Base-by-base conservation (phyloP, 2,329 filamentous ascomycete genomes). In the Fusarium agapanthi region DNA sequence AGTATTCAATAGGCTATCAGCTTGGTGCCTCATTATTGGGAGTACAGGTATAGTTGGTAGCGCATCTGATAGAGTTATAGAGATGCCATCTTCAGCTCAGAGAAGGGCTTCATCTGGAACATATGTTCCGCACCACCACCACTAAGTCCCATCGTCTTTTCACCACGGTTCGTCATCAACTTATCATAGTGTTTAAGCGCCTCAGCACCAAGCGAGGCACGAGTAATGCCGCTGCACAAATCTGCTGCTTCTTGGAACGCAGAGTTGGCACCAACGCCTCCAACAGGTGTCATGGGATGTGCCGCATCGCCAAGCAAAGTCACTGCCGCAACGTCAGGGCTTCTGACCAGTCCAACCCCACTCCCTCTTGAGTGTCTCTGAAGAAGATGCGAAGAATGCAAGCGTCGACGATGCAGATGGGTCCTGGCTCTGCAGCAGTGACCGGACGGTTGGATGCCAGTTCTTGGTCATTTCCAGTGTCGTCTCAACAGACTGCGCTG, bases 1-100 rank as follows among this genome's bases (percentile, higher is more conserved):
- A 4, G 1, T 3, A 7, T 45, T 2, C 1, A 3, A 22, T 22
- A 22, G 5, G 4, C 4, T 3, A 10, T 28, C 13, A 11, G 6
- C 4, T 13, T 10, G 4, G 7, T 8, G 3, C 10, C 14, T n/a
- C 5, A 1, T 13, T 32, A 4, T 3, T 32, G 5, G 0, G 18
- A n/a, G 0, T 9, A 16, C 4, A 12, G 1, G 3, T 5, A 13
- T 22, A 32, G 11, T n/a, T 32, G 3, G 5, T n/a, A 48, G 45
- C 0, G 28, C 5, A n/a, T 30, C 20, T 32, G 7, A 44, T 13
- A 10, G 0, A 13, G 5, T 18, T n/a, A 48, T 8, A 32, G 3
- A 18, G 45, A 48, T 18, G 28, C 22, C 11, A 48, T 15, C 3
- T 32, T 48, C 2, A 48, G 14, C 45, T 48, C 45, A 48, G 45